phyloP scores from a whole-genome alignment of 768 basidiomycete species.

The Termitomyces eurrhizus region DNA sequence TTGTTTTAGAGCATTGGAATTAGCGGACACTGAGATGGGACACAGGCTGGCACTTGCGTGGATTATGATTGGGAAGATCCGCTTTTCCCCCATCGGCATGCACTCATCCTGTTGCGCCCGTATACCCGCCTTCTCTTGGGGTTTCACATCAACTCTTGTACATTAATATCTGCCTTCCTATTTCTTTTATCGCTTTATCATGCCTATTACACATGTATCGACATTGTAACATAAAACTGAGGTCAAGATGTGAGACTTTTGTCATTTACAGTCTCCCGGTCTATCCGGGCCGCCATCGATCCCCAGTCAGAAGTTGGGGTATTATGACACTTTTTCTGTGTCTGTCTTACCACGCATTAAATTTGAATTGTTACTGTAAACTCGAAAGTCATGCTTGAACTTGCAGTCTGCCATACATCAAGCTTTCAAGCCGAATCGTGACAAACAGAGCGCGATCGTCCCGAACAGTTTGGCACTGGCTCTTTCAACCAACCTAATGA shows the following conservation, averaged over 20 bases:
- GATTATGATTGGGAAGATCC: slow-evolving; percentile 12
- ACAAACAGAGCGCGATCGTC: too few species aligned
- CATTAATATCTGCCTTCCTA: slow-evolving; percentile 19
- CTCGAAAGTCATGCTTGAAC: too few species aligned
- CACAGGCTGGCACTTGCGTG: slow-evolving; percentile 12
- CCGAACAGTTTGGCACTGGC: too few species aligned
- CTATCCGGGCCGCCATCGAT: background rate
- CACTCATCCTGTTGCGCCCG: slow-evolving; percentile 11
- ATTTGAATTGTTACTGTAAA: too few species aligned
- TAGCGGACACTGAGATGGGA: slow-evolving; percentile 19
- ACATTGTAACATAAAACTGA: slow-evolving; percentile 10
- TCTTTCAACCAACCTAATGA: too few species aligned
- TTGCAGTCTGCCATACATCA: too few species aligned
- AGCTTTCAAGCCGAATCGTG: too few species aligned
- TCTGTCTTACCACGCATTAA: too few species aligned
- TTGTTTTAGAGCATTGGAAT: slow-evolving; percentile 19
- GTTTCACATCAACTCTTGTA: slow-evolving; percentile 19
- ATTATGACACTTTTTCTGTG: too few species aligned
- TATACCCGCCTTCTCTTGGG: slow-evolving; percentile 17
- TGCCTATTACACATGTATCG: slow-evolving; percentile 16
- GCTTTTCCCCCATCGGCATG: slow-evolving; percentile 3
- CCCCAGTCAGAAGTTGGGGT: background rate
- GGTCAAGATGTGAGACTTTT: background rate
- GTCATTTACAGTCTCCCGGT: background rate
- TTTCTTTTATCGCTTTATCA: slow-evolving; percentile 15